Evolutionary conservation across 164 flowering plant species (phyloP).

Genomic region (Sextonia rubra): DNA sequence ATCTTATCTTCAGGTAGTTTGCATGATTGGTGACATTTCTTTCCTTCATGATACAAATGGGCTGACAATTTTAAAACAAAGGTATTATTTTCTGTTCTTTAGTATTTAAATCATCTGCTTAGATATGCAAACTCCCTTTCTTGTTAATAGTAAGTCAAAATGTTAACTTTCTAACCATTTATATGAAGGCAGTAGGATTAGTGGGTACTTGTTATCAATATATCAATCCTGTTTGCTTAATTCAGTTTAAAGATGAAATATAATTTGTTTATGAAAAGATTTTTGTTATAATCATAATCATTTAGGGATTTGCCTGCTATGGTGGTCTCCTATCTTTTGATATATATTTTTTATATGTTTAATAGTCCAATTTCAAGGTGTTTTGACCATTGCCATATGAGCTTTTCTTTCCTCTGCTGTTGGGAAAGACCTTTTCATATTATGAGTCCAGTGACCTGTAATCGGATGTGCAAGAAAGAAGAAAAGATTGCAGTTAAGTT

Average conservation of each 20-base stretch:
- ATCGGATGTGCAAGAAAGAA: too few relatives aligned
- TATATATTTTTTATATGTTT: too few relatives aligned
- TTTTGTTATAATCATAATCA: too few relatives aligned
- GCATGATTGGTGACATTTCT: conserved; percentile 86
- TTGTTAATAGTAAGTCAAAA: neutral
- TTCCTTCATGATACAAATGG: conserved; percentile 98
- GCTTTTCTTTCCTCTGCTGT: too few relatives aligned
- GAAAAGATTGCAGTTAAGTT: too few relatives aligned
- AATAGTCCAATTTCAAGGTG: too few relatives aligned
- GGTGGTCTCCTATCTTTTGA: too few relatives aligned
- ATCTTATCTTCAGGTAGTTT: conserved; percentile 53
- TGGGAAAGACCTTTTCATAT: too few relatives aligned
- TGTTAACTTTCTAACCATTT: neutral
- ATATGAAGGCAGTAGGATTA: neutral
- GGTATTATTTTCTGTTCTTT: conserved; percentile 29
- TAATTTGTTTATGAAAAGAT: neutral
- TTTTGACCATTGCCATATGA: too few relatives aligned
- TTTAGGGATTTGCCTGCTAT: neutral
- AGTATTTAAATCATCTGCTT: neutral
- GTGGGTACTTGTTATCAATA: too few relatives aligned
- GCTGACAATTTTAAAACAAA: conserved; percentile 67
- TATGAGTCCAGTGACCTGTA: too few relatives aligned
- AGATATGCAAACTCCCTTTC: neutral
- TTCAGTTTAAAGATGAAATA: neutral
- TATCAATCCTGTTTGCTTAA: neutral